Evolutionary conservation across 2,329 filamentous ascomycete genomes (phyloP).

Genomic region (Sclerotinia subarctica): DNA sequence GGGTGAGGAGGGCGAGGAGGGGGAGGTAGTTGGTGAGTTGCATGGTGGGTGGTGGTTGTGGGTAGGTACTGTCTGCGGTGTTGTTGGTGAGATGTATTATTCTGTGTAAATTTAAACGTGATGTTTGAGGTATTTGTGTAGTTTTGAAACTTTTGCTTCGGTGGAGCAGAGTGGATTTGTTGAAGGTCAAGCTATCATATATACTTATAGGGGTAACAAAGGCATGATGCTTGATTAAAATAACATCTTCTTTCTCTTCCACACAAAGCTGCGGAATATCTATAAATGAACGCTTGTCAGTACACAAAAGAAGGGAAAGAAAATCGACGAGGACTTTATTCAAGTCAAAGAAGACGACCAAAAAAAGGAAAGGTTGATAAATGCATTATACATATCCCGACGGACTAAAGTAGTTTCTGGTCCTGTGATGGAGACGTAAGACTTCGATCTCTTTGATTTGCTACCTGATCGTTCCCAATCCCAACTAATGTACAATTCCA

Average conservation of each 20-base stretch:
- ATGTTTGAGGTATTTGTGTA: neutral
- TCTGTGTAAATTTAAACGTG: neutral
- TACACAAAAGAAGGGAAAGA: neutral
- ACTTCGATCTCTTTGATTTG: neutral
- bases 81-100: neutral
- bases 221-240: neutral
- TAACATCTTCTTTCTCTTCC: neutral
- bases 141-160: slow-evolving; percentile 1
- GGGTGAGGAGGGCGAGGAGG: neutral
- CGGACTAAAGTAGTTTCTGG: neutral
- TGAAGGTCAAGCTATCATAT: neutral
- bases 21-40: slow-evolving; percentile 14
- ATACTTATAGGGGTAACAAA: neutral
- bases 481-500: neutral
- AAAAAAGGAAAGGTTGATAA: neutral
- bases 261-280: neutral
- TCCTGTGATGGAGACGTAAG: neutral
- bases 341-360: neutral
- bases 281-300: slow-evolving; percentile 1
- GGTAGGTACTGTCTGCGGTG: neutral
- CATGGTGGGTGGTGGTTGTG: neutral
- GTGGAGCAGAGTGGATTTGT: neutral
- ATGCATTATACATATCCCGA: too few species aligned
- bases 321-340: neutral
- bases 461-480: neutral